Evolutionary conservation across 2,329 filamentous ascomycete genomes (phyloP).

Genomic region (Aspergillus uvarum): DNA sequence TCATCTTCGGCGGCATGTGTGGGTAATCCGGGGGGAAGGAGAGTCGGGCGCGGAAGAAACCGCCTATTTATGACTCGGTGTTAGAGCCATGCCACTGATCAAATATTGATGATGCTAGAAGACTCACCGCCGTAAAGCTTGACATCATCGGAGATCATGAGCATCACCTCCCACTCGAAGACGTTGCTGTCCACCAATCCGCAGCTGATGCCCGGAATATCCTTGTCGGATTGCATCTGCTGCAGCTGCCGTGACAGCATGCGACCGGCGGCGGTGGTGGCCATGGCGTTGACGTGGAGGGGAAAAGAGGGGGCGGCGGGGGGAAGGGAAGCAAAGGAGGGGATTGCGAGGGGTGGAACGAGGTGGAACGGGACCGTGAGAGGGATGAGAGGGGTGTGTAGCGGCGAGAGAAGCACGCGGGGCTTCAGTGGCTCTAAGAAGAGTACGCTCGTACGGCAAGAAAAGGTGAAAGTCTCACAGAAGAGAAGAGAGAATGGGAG

Average conservation of each 20-base stretch:
- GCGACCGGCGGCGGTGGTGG: constrained; percentile 49
- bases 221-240: constrained; percentile 87
- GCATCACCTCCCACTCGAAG: constrained; percentile 98
- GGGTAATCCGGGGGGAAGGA: constrained; percentile 85
- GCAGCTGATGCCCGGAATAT: constrained; percentile 91
- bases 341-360: not conserved
- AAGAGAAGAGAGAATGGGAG: not conserved
- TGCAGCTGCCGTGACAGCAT: constrained; percentile 85
- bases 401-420: not conserved
- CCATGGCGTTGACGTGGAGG: constrained; percentile 30
- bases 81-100: not conserved
- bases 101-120: no score
- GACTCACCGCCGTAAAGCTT: constrained; percentile 84
- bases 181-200: constrained; percentile 83
- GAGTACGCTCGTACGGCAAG: not conserved
- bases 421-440: not conserved
- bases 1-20: constrained; percentile 81
- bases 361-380: not conserved
- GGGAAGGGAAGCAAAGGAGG: constrained; percentile 1
- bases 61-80: constrained; percentile 56
- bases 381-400: not conserved
- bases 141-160: constrained; percentile 95
- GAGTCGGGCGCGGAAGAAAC: constrained; percentile 84
- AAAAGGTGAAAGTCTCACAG: not conserved
- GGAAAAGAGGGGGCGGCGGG: not conserved